These are phyloP conservation scores for Penicillium sp. DNA, from an alignment of 2,329 filamentous ascomycete genomes.

Conservation along the genomic window DNA sequence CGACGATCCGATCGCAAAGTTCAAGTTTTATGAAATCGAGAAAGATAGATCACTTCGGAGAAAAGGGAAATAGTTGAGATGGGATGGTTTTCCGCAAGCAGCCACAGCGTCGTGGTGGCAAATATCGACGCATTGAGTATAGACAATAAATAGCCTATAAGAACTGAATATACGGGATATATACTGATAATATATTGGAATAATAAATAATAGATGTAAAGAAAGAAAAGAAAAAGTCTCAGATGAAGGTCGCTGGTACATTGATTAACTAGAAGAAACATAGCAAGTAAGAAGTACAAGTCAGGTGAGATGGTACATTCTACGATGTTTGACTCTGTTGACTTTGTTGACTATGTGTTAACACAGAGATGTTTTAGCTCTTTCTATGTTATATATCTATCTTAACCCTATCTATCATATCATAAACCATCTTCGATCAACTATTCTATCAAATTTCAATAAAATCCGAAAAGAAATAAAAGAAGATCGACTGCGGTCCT, in stretches of 20 bases:
- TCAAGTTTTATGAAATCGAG: background rate
- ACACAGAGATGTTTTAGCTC: background rate
- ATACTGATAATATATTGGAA: background rate
- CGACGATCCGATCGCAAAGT: conserved; percentile 2
- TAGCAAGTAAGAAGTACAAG: background rate
- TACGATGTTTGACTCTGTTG: background rate
- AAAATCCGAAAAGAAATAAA: background rate
- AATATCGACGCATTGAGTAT: conserved; percentile 20
- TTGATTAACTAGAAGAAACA: background rate
- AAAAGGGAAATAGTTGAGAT: background rate
- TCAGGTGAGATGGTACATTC: background rate
- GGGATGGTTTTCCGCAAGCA: conserved; percentile 25
- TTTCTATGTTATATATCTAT: background rate
- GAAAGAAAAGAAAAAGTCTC: background rate
- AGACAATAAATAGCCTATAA: conserved; percentile 7
- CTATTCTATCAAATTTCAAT: background rate
- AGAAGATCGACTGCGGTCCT: background rate
- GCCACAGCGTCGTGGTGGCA: conserved; percentile 21
- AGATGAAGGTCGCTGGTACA: background rate
- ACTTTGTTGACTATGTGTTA: background rate
- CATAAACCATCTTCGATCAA: background rate
- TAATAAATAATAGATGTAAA: background rate
- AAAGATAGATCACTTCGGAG: background rate
- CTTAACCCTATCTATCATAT: background rate
- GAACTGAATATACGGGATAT: background rate